These are phyloP conservation scores for Triticum turgidum DNA, from an alignment of 176 grass and related monocot genomes.

Conservation along the genomic window DNA sequence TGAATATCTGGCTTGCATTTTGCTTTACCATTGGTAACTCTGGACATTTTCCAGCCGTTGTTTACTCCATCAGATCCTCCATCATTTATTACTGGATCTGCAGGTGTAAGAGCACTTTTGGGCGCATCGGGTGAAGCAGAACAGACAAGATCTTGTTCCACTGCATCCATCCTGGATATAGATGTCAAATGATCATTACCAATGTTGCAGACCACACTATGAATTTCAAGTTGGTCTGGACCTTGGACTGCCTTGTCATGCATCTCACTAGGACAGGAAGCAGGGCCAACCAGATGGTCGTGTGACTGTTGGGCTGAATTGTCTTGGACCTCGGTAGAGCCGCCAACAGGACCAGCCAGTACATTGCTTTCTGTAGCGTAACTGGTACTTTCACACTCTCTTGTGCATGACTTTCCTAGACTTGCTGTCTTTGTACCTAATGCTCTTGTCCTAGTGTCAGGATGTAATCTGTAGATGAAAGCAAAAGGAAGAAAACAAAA, in stretches of 20 bases:
- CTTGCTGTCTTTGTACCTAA: slow-evolving; percentile 37
- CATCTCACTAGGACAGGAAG: slow-evolving; percentile 35
- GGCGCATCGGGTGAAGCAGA: slow-evolving; percentile 24
- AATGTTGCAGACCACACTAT: slow-evolving; percentile 15
- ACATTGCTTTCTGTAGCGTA: slow-evolving; percentile 14
- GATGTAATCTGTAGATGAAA: slow-evolving; percentile 62
- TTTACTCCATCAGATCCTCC: slow-evolving; percentile 23
- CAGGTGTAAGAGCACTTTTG: slow-evolving; percentile 17
- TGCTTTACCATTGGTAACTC: slow-evolving; percentile 9
- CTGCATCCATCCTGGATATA: slow-evolving; percentile 31
- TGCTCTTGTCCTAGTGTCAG: slow-evolving; percentile 45
- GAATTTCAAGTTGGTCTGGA: slow-evolving; percentile 36
- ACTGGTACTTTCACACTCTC: slow-evolving; percentile 15
- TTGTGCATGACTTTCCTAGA: slow-evolving; percentile 26
- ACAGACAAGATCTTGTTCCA: slow-evolving; percentile 29
- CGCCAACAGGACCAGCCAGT: slow-evolving; percentile 30
- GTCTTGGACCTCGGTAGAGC: slow-evolving; percentile 17
- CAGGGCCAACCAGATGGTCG: slow-evolving; percentile 16
- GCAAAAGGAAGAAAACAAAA: slow-evolving; percentile 22
- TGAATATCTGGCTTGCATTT: slow-evolving; percentile 31
- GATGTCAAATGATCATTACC: slow-evolving; percentile 37
- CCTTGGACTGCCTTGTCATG: slow-evolving; percentile 32
- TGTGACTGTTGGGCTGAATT: slow-evolving; percentile 19
- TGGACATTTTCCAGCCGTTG: slow-evolving; percentile 3
- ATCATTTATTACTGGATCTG: slow-evolving; percentile 14